Base-by-base conservation (phyloP, 1,139 yeast genomes). In the Magnusiomyces ingens region DNA sequence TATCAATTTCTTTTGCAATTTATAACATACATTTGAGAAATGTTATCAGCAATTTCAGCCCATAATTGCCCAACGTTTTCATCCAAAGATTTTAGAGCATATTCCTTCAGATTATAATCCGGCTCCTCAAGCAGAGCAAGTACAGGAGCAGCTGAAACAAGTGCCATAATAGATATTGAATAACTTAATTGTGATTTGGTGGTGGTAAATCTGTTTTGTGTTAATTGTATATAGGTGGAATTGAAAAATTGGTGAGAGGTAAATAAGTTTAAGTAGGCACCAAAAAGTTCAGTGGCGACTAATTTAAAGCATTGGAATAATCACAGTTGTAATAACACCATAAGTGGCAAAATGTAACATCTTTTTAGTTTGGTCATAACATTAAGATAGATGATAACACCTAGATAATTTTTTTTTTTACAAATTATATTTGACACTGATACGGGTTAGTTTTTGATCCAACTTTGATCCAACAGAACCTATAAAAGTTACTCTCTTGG, bases 1-100 rank as follows among this genome's bases (percentile, higher is more conserved):
- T 15, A 26, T 17, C 19, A 22, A 22, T 17, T 22, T 43, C 22
- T 35, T 37, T 42, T 41, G 40, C 21, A 6, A 42, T 11, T 5
- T 17, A 18, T 21, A 11, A 51, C 69, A 44, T 62, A 67, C 68
- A 89, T 76, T 58, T 86, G 93, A 48, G 88, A 76, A 60, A 93
- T 81, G 66, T 80, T 84, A 71, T 93, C 94, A 57, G 99, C 96
- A 57, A 94, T 87, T 74, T 93, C 99, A 2, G 98, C 91, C 99
- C 99, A 93, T 60, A 89, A 77, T 69, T 88, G 91, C 72, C 90
- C 96, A 54, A 90, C 96, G 55, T 86, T 80, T 41, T 75, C 80
- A 67, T 90, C 87, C 62, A 93, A 80, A 35, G 95, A 84, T 57
- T 83, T 75, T 65, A 93, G 78, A 17, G 99, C 99, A 68, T 89